These are phyloP conservation scores for Chloris gayana DNA, from an alignment of 176 grass and related monocot genomes.

Conservation along the genomic window DNA sequence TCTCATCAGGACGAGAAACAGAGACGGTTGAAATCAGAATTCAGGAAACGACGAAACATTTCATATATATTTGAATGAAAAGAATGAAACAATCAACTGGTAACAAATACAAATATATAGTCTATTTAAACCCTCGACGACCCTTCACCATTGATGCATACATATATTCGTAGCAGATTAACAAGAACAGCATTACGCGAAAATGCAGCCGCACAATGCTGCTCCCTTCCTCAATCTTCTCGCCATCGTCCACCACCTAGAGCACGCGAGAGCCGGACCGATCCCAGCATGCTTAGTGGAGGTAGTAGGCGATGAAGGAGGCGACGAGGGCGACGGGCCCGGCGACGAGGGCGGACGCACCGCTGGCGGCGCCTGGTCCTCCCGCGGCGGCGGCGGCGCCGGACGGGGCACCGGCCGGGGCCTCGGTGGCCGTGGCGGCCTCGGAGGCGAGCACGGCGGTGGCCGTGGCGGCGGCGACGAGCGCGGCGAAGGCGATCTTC, in stretches of 20 bases:
- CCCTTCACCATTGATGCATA: neutral
- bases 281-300: conserved; percentile 26
- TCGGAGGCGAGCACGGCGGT: conserved; percentile 29
- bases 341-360: neutral
- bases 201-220: neutral
- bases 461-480: conserved; percentile 3
- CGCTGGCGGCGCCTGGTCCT: neutral
- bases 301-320: conserved; percentile 55
- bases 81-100: neutral
- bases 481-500: conserved; percentile 34
- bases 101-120: neutral
- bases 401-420: neutral
- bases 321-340: conserved; percentile 17
- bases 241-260: neutral
- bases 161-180: neutral
- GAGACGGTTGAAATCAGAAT: neutral
- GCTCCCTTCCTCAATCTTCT: neutral
- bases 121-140: neutral
- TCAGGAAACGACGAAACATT: no score
- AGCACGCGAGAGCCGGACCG: no score
- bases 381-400: neutral
- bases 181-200: neutral
- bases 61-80: no score
- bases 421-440: neutral
- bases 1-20: neutral